Base-by-base conservation (phyloP, 805 yeast species). In the Millerago galiae region DNA sequence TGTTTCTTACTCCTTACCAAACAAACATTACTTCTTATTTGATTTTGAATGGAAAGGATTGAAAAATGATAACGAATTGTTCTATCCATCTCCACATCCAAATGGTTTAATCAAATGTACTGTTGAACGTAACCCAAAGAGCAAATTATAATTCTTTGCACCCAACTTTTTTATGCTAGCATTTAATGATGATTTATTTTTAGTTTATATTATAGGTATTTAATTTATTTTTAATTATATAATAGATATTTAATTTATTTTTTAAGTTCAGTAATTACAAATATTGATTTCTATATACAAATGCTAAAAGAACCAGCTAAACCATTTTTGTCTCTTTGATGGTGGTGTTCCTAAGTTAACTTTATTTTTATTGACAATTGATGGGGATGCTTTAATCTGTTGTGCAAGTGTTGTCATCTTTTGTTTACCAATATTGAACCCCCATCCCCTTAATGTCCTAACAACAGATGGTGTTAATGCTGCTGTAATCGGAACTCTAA, bases 31-130 rank as follows among this genome's bases (percentile, higher is more conserved):
- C 70, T 78, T 90, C 61, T 73, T 86, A 61, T 74, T 79, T 60
- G 87, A 90, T 60, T 71, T 89, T 53, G 66, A 75, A 47, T 89
- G 95, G 95, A 82, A 87, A 65, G 95, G 93, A 31, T 71, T 85
- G 55, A 70, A 75, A 53, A 82, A 83, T 62, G 86, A 89, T 55
- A 80, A 83, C 46, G 95, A 84, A 55, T 74, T 90, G 52, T 89
- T 81, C 66, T 88, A 89, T 62, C 97, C 97, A 53, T 71, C 87
- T 31, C 79, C 95, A 45, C 91, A 90, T 67, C 97, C 97, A 56
- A 89, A 86, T 61, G 97, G 97, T 38, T 76, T 84, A 64, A 90
- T 90, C 64, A 83, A 81, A 63, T 82, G 88, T 62, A 84, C 90
- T 14, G 95, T 90, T 51, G 83, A 81, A 42, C 82, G 96, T 66